phyloP scores from a whole-genome alignment of 148 eudicot species.

The Talinum fruticosum region DNA sequence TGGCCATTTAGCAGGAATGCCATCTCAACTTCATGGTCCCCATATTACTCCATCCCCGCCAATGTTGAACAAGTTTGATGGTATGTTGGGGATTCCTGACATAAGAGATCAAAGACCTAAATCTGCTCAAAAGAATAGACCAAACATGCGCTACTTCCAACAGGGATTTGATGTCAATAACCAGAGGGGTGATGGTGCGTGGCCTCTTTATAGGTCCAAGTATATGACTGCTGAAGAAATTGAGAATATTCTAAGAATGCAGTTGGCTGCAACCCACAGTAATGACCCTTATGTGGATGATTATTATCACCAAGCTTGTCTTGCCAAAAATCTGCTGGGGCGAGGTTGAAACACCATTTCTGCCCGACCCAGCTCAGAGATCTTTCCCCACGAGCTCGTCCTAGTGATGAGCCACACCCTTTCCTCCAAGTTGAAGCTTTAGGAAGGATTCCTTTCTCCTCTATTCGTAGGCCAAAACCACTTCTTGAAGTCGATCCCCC shows the following conservation, averaged over 20 bases:
- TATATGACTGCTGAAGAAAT: conserved; percentile 70
- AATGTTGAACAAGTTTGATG: conserved; percentile 44
- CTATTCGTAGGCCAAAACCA: conserved; percentile 86
- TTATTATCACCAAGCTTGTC: conserved; percentile 74
- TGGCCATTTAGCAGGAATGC: conserved; percentile 42
- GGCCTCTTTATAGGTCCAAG: conserved; percentile 52
- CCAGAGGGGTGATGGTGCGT: conserved; percentile 38
- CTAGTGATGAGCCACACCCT: conserved; percentile 69
- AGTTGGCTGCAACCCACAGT: conserved; percentile 66
- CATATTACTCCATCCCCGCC: conserved; percentile 45
- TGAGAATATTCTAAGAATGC: conserved; percentile 65
- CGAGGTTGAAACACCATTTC: conserved; percentile 70
- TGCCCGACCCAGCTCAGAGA: conserved; percentile 75
- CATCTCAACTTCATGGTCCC: conserved; percentile 37
- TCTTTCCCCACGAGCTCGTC: conserved; percentile 59
- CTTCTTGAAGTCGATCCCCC: conserved; percentile 84
- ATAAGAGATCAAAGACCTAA: conserved; percentile 50
- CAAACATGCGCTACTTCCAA: conserved; percentile 41
- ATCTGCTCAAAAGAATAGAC: conserved; percentile 36
- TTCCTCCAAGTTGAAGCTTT: conserved; percentile 88
- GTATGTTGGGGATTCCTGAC: conserved; percentile 46
- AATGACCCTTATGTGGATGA: conserved; percentile 77
- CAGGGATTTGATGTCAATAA: conserved; percentile 51
- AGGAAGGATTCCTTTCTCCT: conserved; percentile 81
- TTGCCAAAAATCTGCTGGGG: conserved; percentile 47